These are phyloP conservation scores for Triadica sebifera DNA, from an alignment of 345 rosid species.

Conservation along the genomic window DNA sequence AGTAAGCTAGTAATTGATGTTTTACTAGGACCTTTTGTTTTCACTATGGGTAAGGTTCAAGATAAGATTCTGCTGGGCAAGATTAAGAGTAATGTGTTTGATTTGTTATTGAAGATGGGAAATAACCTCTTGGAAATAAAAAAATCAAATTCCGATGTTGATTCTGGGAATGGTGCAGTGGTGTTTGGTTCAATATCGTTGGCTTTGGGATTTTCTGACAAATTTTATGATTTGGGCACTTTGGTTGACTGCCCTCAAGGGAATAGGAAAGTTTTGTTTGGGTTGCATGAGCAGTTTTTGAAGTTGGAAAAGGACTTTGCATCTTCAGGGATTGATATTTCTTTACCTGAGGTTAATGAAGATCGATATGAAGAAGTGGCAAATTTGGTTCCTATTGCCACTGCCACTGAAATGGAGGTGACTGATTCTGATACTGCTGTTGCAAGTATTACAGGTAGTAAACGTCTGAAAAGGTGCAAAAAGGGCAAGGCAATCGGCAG, in stretches of 20 bases:
- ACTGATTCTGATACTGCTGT: constrained; percentile 25
- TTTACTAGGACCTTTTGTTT: constrained; percentile 46
- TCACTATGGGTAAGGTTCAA: constrained; percentile 46
- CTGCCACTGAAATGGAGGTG: constrained; percentile 26
- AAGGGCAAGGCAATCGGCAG: constrained; percentile 34
- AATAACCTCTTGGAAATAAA: constrained; percentile 49
- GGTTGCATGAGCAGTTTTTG: constrained; percentile 60
- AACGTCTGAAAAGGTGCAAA: constrained; percentile 46
- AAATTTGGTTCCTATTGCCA: constrained; percentile 53
- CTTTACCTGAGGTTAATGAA: constrained; percentile 33
- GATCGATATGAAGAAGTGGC: constrained; percentile 48
- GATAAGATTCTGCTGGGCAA: constrained; percentile 72
- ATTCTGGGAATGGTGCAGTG: constrained; percentile 42
- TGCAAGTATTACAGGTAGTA: constrained; percentile 31
- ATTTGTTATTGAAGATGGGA: constrained; percentile 54
- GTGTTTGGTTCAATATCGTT: constrained; percentile 58
- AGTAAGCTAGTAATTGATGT: constrained; percentile 46
- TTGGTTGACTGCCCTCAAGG: constrained; percentile 69
- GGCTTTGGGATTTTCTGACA: constrained; percentile 53
- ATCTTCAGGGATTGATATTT: constrained; percentile 43
- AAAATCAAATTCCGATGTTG: constrained; percentile 41
- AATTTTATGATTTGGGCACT: constrained; percentile 77
- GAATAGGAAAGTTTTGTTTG: constrained; percentile 69
- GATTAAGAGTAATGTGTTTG: constrained; percentile 74
- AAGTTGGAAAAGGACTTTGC: constrained; percentile 70